Evolutionary conservation across 768 basidiomycete species (phyloP), one percentile per base, ranked within the genome.

Genomic region (Phylloporus rhodoxanthus): DNA sequence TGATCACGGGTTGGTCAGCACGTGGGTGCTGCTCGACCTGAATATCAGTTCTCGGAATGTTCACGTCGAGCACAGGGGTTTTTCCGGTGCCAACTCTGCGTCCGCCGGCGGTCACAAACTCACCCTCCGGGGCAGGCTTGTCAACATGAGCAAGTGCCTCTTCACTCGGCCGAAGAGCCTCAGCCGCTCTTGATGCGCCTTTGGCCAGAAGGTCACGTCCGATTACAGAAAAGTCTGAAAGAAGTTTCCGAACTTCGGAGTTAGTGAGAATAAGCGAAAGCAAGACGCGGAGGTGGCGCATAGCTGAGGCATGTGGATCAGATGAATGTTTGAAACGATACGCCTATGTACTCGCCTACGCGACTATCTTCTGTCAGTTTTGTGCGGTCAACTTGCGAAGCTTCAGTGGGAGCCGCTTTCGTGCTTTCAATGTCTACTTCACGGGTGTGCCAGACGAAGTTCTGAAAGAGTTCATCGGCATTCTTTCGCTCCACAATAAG

Each of bases 261-360:
- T 99, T 99, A 63, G 94, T 95, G 54, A 92, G 75, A 60, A 97
- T 75, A 59, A 97, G 84, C 37, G 80, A 79, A 52, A 90, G 74
- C 41, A 99, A 79, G 0, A 92, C 93, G 56, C 93, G 89, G 14
- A 97, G 79, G 68, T 97, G 91, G 48, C 77, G 77, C 40, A 87
- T 80, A 19, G 91, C 91, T 87, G 53, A n/a, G 8, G 52, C n/a
- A 42, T 38, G 14, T 39, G 34, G n/a, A 50, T 70, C 37, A 60
- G 37, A 34, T 28, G 10, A 10, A 10, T 14, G 0, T 2, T 2
- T 32, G 25, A 5, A 13, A 36, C 6, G 23, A 21, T 4, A 4
- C 3, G 10, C 8, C n/a, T 23, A 7, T 17, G 42, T 21, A 51
- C 74, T 28, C 29, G 84, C 87, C 90, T 65, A 80, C 64, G 51